phyloP scores from a whole-genome alignment of 257 asterid species.

The Thymus mandschuricus region DNA sequence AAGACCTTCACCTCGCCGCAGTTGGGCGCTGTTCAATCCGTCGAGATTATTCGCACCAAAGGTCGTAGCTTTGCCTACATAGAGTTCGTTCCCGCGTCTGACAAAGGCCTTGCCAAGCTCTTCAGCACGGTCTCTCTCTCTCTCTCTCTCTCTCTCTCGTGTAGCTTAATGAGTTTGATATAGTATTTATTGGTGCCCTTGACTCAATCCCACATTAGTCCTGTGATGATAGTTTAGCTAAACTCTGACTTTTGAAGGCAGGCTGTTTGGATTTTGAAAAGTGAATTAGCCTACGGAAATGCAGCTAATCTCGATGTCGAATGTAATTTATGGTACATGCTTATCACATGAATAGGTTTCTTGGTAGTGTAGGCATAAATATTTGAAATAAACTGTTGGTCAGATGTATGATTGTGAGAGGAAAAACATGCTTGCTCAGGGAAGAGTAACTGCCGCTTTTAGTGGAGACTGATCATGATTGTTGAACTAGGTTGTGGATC shows the following conservation, averaged over 20 bases:
- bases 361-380: slow-evolving; percentile 6
- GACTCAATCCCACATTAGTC: background rate
- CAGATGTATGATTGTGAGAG: background rate
- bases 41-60: slow-evolving; percentile 75
- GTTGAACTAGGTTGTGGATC: no score
- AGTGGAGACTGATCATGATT: background rate
- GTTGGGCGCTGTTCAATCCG: slow-evolving; percentile 69
- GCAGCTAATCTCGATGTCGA: background rate
- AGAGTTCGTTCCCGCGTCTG: slow-evolving; percentile 78
- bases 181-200: background rate
- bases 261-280: background rate
- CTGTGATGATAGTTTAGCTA: background rate
- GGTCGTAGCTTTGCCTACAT: slow-evolving; percentile 87
- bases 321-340: background rate
- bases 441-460: background rate
- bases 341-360: background rate
- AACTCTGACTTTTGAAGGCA: background rate
- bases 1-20: slow-evolving; percentile 78
- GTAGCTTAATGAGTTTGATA: background rate
- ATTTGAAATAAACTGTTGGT: background rate
- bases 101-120: slow-evolving; percentile 83
- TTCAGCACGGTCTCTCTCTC: slow-evolving; percentile 73
- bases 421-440: slow-evolving; percentile 13
- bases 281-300: background rate
- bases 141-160: slow-evolving; percentile 14